A percentile compares a stretch with the other conserved stretches of the same genome.
These are phyloP conservation scores for Coccomyxa sp. DNA, from an alignment of 139 green algal species.

Conservation along the genomic window DNA sequence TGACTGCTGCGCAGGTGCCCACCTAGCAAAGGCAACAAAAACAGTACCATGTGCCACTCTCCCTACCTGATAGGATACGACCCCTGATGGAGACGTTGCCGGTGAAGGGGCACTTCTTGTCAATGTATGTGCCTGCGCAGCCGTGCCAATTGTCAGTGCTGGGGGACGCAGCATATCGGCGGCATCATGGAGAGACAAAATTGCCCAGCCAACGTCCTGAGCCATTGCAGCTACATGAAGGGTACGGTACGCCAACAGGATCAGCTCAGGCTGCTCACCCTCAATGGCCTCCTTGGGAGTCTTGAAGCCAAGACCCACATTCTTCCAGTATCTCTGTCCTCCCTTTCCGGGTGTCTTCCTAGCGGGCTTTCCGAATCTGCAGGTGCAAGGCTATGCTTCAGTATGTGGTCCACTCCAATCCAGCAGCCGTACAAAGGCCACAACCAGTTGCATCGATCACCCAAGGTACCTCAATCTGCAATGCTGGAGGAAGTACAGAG, in stretches of 20 bases:
- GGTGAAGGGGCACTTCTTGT: conserved; percentile 99
- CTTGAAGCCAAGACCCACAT: conserved; percentile 97
- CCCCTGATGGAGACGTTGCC: conserved; percentile 96
- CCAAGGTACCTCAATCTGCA: background rate
- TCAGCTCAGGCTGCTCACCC: conserved; percentile 51
- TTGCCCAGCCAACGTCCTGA: background rate
- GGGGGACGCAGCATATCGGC: too few species aligned
- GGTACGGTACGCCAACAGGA: background rate
- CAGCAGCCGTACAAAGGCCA: background rate
- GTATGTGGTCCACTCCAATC: background rate
- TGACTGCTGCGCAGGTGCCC: background rate
- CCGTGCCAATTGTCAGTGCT: too few species aligned
- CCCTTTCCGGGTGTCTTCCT: conserved; percentile 85
- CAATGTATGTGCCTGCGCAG: conserved; percentile 92
- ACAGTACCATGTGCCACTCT: background rate
- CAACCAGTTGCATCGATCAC: background rate
- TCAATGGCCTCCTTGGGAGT: conserved; percentile 97
- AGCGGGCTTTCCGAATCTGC: conserved; percentile 65
- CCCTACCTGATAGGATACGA: conserved; percentile 84
- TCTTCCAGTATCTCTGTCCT: conserved; percentile 90
- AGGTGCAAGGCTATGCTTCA: too few species aligned
- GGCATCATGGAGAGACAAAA: too few species aligned
- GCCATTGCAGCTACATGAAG: background rate
- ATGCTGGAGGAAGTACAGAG: background rate
- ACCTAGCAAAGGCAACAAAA: background rate